Percentiles rank a stretch among this genome's conserved stretches.
Conservation (phyloP, 129 eudicot species). For the Solidago caesia region DNA sequence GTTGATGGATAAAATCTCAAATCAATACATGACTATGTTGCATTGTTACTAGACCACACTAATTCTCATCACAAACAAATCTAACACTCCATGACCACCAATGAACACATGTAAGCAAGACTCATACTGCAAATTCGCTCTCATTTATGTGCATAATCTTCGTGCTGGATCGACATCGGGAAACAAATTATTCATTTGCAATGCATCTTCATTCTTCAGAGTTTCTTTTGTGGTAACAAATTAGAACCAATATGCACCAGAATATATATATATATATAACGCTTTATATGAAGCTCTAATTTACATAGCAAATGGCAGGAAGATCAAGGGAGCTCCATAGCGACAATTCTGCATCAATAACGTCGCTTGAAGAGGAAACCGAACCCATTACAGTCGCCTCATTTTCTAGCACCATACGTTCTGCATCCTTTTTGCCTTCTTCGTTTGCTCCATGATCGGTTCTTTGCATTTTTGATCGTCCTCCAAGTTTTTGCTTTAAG, state of each 20-base stretch:
- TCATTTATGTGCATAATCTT: not conserved
- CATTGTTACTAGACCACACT: not conserved
- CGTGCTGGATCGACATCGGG: not conserved
- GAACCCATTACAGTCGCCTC: conserved; percentile 17
- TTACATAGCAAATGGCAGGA: conserved; percentile 50
- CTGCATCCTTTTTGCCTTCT: conserved; percentile 23
- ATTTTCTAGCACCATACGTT: conserved; percentile 6
- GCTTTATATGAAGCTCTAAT: conserved; percentile 16
- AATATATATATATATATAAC: not conserved
- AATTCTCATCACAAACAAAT: not conserved
- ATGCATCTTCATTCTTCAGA: not conserved
- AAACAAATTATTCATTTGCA: not conserved
- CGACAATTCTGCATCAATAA: conserved; percentile 39
- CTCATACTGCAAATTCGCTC: not conserved
- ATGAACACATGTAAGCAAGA: not conserved
- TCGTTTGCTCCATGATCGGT: conserved; percentile 29
- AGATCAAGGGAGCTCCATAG: conserved; percentile 66
- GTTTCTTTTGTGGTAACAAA: not conserved
- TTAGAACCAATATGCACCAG: not conserved
- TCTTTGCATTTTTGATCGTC: conserved; percentile 37
- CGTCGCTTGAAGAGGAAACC: conserved; percentile 9
- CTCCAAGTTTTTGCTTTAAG: conserved; percentile 46
- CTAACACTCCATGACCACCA: not conserved
- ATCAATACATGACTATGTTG: not conserved
- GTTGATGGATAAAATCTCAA: no score